Conservation (phyloP, 768 basidiomycete species). For the Kwoniella europaea region DNA sequence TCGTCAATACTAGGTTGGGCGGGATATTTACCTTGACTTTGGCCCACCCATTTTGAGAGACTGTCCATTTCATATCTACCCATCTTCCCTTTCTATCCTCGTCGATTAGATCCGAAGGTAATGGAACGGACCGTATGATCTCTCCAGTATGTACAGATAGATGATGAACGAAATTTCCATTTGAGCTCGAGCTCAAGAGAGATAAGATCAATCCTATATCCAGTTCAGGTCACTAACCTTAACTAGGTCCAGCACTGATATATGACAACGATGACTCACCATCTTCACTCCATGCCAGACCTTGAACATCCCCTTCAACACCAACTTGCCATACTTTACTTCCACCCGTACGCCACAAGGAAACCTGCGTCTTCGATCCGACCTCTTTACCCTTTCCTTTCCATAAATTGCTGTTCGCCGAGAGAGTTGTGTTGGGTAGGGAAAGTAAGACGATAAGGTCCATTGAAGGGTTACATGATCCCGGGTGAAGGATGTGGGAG, state of each 20-base stretch:
- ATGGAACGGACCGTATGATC: constrained; percentile 27
- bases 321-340: constrained; percentile 49
- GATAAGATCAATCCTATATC: constrained; percentile 37
- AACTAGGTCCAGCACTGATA: neutral
- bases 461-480: constrained; percentile 50
- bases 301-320: constrained; percentile 26
- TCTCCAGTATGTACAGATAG: constrained; percentile 46
- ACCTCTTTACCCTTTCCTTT: constrained; percentile 27
- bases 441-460: constrained; percentile 44
- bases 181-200: constrained; percentile 17
- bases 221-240: neutral
- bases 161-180: constrained; percentile 30
- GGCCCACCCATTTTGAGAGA: constrained; percentile 21
- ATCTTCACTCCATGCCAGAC: constrained; percentile 46
- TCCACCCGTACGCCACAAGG: constrained; percentile 30
- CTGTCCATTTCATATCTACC: constrained; percentile 38
- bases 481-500: constrained; percentile 33
- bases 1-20: too few species aligned
- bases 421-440: neutral
- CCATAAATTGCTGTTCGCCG: neutral
- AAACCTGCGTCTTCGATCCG: constrained; percentile 9
- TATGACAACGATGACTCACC: constrained; percentile 23
- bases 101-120: neutral
- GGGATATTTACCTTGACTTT: constrained; percentile 17
- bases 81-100: constrained; percentile 5